Conservation (phyloP, 768 basidiomycete species). For the Rubroboletus satanas region DNA sequence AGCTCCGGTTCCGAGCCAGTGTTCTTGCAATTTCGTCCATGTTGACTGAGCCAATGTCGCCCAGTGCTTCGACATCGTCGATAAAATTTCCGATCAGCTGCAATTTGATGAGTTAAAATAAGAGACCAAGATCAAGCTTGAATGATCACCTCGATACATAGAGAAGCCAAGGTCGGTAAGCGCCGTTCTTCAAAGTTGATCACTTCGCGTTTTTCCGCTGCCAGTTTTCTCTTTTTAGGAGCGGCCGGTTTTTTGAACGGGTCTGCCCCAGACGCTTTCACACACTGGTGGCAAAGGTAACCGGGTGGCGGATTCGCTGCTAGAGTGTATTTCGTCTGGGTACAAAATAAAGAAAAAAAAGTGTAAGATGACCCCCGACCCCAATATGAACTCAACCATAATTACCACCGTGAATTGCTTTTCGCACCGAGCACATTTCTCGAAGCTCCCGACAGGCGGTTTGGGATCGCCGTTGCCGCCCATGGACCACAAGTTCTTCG, state of each 20-base stretch:
- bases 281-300: slow-evolving; percentile 82
- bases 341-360: neutral
- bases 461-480: slow-evolving; percentile 37
- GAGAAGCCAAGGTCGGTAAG: slow-evolving; percentile 65
- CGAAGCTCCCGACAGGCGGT: slow-evolving; percentile 75
- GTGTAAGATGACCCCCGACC: neutral
- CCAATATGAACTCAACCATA: slow-evolving; percentile 10
- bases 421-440: slow-evolving; percentile 74
- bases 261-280: slow-evolving; percentile 70
- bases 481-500: slow-evolving; percentile 43
- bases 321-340: slow-evolving; percentile 82
- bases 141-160: slow-evolving; percentile 69
- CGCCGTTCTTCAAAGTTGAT: slow-evolving; percentile 65
- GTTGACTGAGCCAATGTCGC: slow-evolving; percentile 83
- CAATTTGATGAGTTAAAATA: neutral
- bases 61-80: slow-evolving; percentile 83
- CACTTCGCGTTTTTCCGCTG: slow-evolving; percentile 64
- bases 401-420: slow-evolving; percentile 87
- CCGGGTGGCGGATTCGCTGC: slow-evolving; percentile 67
- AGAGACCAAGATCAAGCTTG: neutral
- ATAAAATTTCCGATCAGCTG: slow-evolving; percentile 84
- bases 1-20: slow-evolving; percentile 71
- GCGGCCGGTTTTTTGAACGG: slow-evolving; percentile 79
- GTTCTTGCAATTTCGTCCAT: slow-evolving; percentile 81
- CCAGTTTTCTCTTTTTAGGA: slow-evolving; percentile 58